These are phyloP conservation scores for Tetrapisispora namnaoensis DNA, from an alignment of 805 yeast genomes.

Conservation along the genomic window DNA sequence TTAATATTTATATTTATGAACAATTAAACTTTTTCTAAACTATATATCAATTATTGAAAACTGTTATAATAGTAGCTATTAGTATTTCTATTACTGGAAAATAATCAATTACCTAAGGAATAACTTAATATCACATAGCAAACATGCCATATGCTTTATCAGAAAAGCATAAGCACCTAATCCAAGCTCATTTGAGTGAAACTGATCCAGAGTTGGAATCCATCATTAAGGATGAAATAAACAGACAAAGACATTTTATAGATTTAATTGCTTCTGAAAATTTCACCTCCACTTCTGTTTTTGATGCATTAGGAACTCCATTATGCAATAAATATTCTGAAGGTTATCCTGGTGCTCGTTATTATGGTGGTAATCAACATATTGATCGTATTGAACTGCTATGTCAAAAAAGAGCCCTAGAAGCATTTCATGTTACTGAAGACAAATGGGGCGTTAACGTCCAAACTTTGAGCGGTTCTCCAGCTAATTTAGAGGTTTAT, in stretches of 20 bases:
- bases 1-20: no score
- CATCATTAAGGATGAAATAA: slow-evolving; percentile 68
- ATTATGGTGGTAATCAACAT: slow-evolving; percentile 97
- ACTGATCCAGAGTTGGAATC: slow-evolving; percentile 73
- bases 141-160: slow-evolving; percentile 26
- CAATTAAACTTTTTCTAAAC: no score
- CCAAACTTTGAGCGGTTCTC: slow-evolving; percentile 93
- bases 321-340: slow-evolving; percentile 98
- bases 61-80: neutral
- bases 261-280: slow-evolving; percentile 95
- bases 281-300: slow-evolving; percentile 91
- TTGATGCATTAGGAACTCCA: slow-evolving; percentile 94
- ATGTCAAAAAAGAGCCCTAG: slow-evolving; percentile 90
- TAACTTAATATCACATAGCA: neutral
- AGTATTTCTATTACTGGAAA: neutral
- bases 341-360: slow-evolving; percentile 98
- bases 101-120: neutral
- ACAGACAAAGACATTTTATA: slow-evolving; percentile 88
- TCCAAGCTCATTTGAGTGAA: slow-evolving; percentile 47
- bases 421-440: slow-evolving; percentile 72
- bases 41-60: no score
- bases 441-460: slow-evolving; percentile 97
- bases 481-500: slow-evolving; percentile 95
- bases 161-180: slow-evolving; percentile 52
- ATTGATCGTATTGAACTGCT: slow-evolving; percentile 87